Evolutionary conservation across 2,329 filamentous ascomycete species (phyloP).

Genomic region (Bimuria novae-zelandiae): DNA sequence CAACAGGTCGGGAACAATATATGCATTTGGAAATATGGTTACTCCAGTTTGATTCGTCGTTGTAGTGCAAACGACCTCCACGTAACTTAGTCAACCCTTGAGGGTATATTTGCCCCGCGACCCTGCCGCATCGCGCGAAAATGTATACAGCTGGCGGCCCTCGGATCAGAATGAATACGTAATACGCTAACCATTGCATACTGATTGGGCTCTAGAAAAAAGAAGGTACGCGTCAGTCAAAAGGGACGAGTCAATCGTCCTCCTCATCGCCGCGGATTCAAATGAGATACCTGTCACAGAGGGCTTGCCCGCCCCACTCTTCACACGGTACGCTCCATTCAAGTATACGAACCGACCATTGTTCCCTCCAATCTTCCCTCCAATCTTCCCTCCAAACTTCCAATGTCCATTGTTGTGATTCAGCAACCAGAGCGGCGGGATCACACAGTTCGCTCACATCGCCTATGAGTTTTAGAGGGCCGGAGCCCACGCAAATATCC

Average conservation of each 20-base stretch:
- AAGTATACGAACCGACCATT: background rate
- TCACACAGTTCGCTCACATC: background rate
- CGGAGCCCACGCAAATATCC: background rate
- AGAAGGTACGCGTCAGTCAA: background rate
- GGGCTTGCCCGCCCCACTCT: background rate
- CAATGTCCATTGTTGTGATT: background rate
- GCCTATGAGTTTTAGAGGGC: background rate
- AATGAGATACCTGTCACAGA: background rate
- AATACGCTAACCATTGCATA: no score
- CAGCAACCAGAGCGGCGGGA: background rate
- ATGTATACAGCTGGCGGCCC: no score
- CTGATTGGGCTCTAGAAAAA: no score
- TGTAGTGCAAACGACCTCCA: no score
- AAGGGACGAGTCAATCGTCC: background rate
- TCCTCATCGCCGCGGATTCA: background rate
- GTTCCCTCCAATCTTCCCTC: no score
- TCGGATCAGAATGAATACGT: no score
- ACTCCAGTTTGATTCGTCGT: no score
- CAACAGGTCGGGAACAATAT: no score
- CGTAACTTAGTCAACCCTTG: no score
- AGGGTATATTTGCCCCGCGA: no score
- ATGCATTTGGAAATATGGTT: no score
- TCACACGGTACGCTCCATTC: background rate
- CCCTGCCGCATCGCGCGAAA: no score
- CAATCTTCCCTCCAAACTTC: background rate